These are phyloP conservation scores for Dothideomycetes sp. DNA, from an alignment of 2,329 filamentous ascomycete species.

Conservation along the genomic window DNA sequence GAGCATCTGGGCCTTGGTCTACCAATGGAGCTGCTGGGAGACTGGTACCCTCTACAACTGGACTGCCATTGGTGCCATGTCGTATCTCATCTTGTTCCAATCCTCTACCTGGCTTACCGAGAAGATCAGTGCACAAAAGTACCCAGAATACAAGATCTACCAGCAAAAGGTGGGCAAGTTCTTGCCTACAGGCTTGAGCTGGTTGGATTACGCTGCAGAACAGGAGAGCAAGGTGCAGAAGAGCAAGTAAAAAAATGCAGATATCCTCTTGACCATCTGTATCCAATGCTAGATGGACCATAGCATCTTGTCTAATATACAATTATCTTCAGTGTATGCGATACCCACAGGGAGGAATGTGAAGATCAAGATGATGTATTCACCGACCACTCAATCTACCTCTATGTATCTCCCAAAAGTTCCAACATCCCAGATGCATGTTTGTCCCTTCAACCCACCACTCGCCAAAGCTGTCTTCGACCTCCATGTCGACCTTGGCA, in stretches of 20 bases:
- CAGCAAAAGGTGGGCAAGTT: slow-evolving; percentile 76
- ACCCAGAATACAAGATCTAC: slow-evolving; percentile 78
- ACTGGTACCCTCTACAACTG: slow-evolving; percentile 66
- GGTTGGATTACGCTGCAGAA: slow-evolving; percentile 19
- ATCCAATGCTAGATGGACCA: too few species aligned
- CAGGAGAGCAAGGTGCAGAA: slow-evolving; percentile 10
- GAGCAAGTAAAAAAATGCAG: slow-evolving; percentile 6
- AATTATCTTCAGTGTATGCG: too few species aligned
- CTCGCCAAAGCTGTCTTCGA: slow-evolving; percentile 88
- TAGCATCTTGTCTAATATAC: too few species aligned
- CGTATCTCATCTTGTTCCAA: slow-evolving; percentile 74
- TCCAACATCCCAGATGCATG: slow-evolving; percentile 52
- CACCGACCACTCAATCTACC: slow-evolving; percentile 57
- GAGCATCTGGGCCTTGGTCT: slow-evolving; percentile 75
- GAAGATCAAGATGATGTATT: slow-evolving; percentile 8
- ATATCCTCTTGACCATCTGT: too few species aligned
- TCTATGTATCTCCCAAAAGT: slow-evolving; percentile 77
- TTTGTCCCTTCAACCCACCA: slow-evolving; percentile 73
- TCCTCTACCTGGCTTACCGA: slow-evolving; percentile 84
- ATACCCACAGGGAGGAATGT: neutral
- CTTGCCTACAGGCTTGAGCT: slow-evolving; percentile 46
- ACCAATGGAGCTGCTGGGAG: slow-evolving; percentile 75
- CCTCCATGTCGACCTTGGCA: slow-evolving; percentile 58
- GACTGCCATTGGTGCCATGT: slow-evolving; percentile 58
- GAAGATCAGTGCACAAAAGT: slow-evolving; percentile 67